phyloP scores from a whole-genome alignment of 2,329 filamentous ascomycete species.

The Ophiognomonia clavigignenti-juglandacearum region DNA sequence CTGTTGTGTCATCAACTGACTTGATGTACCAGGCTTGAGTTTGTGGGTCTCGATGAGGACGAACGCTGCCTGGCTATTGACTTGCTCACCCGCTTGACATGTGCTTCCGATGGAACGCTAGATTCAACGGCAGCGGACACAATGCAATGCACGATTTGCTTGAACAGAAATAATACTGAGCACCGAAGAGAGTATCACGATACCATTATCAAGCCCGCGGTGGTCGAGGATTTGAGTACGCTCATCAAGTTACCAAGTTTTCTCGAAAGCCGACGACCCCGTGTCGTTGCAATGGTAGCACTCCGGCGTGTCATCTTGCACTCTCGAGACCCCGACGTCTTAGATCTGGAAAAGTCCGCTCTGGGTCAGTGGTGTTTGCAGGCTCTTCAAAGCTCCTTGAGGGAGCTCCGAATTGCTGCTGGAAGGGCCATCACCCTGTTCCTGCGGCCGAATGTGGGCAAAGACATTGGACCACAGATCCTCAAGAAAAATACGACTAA shows the following conservation, averaged over 20 bases:
- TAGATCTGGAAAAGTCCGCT: conserved; percentile 63
- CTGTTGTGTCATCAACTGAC: not conserved
- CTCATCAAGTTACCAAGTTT: conserved; percentile 43
- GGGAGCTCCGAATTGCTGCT: conserved; percentile 80
- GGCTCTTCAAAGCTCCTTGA: conserved; percentile 74
- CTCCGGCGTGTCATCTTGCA: conserved; percentile 68
- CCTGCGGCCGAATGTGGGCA: conserved; percentile 1
- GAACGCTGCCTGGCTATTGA: conserved; percentile 27
- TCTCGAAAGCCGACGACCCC: conserved; percentile 50
- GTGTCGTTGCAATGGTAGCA: conserved; percentile 67
- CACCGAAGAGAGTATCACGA: conserved; percentile 19
- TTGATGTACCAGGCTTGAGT: conserved; percentile 12
- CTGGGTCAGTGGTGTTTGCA: conserved; percentile 78
- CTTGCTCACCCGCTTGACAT: conserved; percentile 52
- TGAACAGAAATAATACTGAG: conserved; percentile 2
- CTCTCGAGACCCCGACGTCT: conserved; percentile 49
- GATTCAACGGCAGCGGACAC: conserved; percentile 9
- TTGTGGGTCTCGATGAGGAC: conserved; percentile 18
- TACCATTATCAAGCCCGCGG: conserved; percentile 28
- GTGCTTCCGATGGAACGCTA: conserved; percentile 47
- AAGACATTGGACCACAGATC: conserved; percentile 25
- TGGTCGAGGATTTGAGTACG: conserved; percentile 40
- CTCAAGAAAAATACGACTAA: conserved; percentile 62
- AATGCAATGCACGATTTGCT: conserved; percentile 22
- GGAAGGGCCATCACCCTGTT: conserved; percentile 43